Percentiles rank a stretch among this genome's conserved stretches.
Evolutionary conservation across 768 basidiomycete genomes (phyloP).

Genomic region (Mycena indigotica): DNA sequence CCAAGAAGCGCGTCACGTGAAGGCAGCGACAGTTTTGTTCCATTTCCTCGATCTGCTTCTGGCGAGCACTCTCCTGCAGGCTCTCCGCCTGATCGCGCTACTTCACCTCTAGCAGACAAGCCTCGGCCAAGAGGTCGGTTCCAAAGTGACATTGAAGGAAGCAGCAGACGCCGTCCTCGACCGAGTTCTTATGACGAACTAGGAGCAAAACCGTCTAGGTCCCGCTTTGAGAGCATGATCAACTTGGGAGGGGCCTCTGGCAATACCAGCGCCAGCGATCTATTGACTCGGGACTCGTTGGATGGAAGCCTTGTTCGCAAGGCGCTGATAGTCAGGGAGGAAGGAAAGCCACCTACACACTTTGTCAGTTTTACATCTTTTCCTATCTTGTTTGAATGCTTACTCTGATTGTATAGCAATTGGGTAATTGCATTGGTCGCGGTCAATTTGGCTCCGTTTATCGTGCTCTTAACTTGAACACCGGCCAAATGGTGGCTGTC

Average conservation of each 20-base stretch:
- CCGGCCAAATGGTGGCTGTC: conserved; percentile 98
- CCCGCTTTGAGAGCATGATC: conserved; percentile 75
- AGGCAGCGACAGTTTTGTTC: conserved; percentile 49
- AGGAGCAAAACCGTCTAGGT: conserved; percentile 52
- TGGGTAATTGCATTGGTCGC: conserved; percentile 95
- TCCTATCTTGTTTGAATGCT: conserved; percentile 22
- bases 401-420: conserved; percentile 61
- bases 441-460: conserved; percentile 98
- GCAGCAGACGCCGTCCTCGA: conserved; percentile 54
- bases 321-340: conserved; percentile 76
- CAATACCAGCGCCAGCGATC: conserved; percentile 66
- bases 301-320: conserved; percentile 67
- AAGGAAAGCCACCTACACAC: conserved; percentile 76
- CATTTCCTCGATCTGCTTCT: conserved; percentile 66
- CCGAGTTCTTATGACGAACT: conserved; percentile 73
- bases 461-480: conserved; percentile 89
- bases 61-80: conserved; percentile 43
- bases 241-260: conserved; percentile 56
- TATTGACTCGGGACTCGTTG: conserved; percentile 60
- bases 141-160: conserved; percentile 72
- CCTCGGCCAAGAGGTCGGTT: conserved; percentile 64
- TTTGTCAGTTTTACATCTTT: conserved; percentile 62
- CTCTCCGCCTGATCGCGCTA: conserved; percentile 37
- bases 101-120: conserved; percentile 34
- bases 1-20: conserved; percentile 39